Percentiles rank a stretch among this genome's conserved stretches.
Conservation (phyloP, 176 grass and related monocot genomes). For the Triticum urartu region DNA sequence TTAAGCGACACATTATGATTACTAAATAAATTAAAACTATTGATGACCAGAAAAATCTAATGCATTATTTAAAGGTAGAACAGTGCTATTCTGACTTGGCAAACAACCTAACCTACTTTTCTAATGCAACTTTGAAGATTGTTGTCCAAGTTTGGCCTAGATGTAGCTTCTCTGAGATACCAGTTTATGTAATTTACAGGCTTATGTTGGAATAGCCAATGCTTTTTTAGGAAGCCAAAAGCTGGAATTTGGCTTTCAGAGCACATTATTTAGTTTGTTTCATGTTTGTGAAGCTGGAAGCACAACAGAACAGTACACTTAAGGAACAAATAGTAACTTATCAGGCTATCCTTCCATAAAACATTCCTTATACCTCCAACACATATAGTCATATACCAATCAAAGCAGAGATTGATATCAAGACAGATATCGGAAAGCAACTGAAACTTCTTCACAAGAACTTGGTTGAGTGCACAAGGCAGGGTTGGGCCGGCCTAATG, state of each 20-base stretch:
- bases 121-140: not conserved
- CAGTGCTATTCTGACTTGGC: not conserved
- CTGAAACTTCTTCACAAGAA: not conserved
- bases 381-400: not conserved
- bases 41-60: not conserved
- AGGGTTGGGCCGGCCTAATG: not conserved
- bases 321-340: not conserved
- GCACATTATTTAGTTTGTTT: constrained; percentile 15
- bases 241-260: not conserved
- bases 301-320: not conserved
- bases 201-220: not conserved
- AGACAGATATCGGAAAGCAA: not conserved
- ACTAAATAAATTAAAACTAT: not conserved
- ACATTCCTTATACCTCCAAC: not conserved
- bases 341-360: constrained; percentile 2
- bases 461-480: not conserved
- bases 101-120: not conserved
- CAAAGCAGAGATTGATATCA: not conserved
- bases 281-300: not conserved
- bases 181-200: not conserved
- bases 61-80: not conserved
- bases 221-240: not conserved
- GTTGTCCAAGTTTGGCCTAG: not conserved
- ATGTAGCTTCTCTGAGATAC: not conserved
- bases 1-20: constrained; percentile 1